Evolutionary conservation across 2,329 filamentous ascomycete species (phyloP).

Genomic region (Penicillium sp.): DNA sequence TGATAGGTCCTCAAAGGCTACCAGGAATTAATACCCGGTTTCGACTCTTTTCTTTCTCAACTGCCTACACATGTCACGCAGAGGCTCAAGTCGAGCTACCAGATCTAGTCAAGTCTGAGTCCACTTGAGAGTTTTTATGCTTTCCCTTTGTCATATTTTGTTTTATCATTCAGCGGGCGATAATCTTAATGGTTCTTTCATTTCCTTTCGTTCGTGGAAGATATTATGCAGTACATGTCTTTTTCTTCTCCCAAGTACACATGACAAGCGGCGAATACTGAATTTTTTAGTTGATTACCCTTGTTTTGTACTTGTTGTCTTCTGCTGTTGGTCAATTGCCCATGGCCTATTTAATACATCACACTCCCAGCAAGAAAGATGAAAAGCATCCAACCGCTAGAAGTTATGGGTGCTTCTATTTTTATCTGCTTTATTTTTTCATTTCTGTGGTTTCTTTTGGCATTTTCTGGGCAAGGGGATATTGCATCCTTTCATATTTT

Average conservation of each 20-base stretch:
- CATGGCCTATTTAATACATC: not conserved
- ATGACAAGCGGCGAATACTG: not conserved
- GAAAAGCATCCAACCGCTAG: not conserved
- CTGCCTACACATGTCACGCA: conserved; percentile 36
- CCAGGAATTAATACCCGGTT: conserved; percentile 45
- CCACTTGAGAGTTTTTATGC: not conserved
- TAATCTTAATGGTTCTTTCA: conserved; percentile 5
- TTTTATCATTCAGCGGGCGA: conserved; percentile 12
- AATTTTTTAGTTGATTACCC: not conserved
- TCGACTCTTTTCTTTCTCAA: conserved; percentile 43
- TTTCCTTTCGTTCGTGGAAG: conserved; percentile 8
- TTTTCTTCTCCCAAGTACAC: not conserved
- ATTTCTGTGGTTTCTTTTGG: conserved; percentile 6
- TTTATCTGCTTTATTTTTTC: not conserved
- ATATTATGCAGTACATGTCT: conserved; percentile 11
- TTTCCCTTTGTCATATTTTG: not conserved
- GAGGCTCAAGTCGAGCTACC: conserved; percentile 41
- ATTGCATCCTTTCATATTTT: conserved; percentile 10
- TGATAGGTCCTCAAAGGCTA: conserved; percentile 44
- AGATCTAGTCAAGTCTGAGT: conserved; percentile 27
- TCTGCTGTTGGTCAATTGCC: not conserved
- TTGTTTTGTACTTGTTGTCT: not conserved
- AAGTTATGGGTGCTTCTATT: not conserved
- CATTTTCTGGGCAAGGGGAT: conserved; percentile 11
- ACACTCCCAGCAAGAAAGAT: not conserved